Evolutionary conservation across 352 stramenopile species (phyloP).

Genomic region (Globisporangium canariense): DNA sequence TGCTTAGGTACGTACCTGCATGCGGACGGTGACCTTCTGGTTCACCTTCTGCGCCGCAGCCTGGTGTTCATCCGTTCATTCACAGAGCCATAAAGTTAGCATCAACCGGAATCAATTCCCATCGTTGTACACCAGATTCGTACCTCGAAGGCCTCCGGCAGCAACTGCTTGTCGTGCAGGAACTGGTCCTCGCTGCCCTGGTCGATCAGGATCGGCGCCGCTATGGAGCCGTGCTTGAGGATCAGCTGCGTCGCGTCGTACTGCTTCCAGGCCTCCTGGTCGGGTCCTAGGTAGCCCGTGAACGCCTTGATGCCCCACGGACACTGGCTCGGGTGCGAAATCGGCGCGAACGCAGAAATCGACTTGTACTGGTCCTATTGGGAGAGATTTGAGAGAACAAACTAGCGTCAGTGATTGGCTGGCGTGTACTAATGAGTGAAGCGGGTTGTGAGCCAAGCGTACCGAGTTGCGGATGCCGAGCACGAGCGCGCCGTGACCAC

Average conservation of each 20-base stretch:
- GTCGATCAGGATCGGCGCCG: constrained; percentile 86
- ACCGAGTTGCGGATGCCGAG: constrained; percentile 90
- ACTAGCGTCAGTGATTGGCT: neutral
- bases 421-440: too few species aligned
- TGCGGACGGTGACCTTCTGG: constrained; percentile 81
- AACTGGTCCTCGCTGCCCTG: constrained; percentile 90
- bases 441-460: constrained; percentile 2
- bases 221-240: constrained; percentile 52
- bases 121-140: neutral
- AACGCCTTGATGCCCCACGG: constrained; percentile 99
- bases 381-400: neutral
- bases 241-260: constrained; percentile 93
- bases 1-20: constrained; percentile 33
- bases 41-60: constrained; percentile 73
- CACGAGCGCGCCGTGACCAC: constrained; percentile 95
- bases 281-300: constrained; percentile 93
- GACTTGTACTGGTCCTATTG: constrained; percentile 79
- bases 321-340: constrained; percentile 94
- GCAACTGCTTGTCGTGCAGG: constrained; percentile 86
- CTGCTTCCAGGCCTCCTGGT: constrained; percentile 83
- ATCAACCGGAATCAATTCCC: neutral
- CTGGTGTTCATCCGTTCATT: constrained; percentile 4
- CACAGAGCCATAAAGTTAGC: neutral
- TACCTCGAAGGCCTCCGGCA: constrained; percentile 87
- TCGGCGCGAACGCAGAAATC: constrained; percentile 96